phyloP scores from a whole-genome alignment of 2,329 filamentous ascomycete genomes.

The Microdochium trichocladiopsis region DNA sequence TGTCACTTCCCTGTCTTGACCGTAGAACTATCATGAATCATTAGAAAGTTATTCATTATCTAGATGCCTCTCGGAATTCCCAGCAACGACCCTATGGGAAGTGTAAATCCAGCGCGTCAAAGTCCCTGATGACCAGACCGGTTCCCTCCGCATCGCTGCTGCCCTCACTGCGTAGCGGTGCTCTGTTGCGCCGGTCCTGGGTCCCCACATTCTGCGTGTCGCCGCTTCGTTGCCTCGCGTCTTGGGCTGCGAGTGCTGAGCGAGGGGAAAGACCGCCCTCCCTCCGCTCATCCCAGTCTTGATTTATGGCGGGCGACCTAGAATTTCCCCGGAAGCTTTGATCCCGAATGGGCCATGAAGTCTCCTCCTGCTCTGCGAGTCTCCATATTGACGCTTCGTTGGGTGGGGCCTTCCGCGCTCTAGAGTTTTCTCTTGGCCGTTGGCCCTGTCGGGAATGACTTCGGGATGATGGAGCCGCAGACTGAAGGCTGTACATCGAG shows the following conservation, averaged over 20 bases:
- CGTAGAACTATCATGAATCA: no score
- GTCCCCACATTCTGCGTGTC: background rate
- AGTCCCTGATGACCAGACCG: background rate
- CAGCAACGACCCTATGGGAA: no score
- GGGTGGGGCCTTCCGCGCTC: background rate
- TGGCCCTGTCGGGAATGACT: background rate
- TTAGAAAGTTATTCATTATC: no score
- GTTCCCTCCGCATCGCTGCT: background rate
- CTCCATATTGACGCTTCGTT: background rate
- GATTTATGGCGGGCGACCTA: background rate
- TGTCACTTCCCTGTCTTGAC: no score
- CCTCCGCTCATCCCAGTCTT: background rate
- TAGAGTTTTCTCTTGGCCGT: no score
- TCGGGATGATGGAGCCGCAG: background rate
- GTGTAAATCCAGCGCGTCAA: background rate
- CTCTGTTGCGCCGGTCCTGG: background rate
- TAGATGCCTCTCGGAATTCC: no score
- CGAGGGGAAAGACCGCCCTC: background rate
- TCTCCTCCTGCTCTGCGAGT: background rate
- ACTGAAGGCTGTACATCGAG: background rate
- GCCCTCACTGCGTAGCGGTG: background rate
- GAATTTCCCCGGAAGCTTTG: background rate
- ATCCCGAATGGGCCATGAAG: background rate
- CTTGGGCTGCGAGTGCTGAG: background rate
- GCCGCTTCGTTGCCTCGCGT: background rate